Percentiles rank a stretch among this genome's conserved stretches.
These are phyloP conservation scores for Candida sp. DNA, from an alignment of 1,139 yeast species.

Conservation along the genomic window DNA sequence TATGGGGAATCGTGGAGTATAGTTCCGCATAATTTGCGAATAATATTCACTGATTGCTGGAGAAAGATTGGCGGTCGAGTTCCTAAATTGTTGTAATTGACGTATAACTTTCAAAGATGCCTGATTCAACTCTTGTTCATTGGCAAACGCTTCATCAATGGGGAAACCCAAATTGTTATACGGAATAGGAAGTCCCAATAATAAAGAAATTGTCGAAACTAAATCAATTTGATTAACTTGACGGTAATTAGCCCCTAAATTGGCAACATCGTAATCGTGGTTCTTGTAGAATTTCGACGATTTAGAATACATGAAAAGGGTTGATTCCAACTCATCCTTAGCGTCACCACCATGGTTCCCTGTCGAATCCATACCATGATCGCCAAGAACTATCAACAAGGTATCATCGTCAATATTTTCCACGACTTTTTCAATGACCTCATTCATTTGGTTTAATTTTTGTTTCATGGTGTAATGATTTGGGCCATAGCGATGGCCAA, in stretches of 20 bases:
- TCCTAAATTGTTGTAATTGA: conserved; percentile 54
- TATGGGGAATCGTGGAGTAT: conserved; percentile 8
- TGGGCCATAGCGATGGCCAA: conserved; percentile 96
- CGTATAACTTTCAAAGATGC: conserved; percentile 50
- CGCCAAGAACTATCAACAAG: conserved; percentile 84
- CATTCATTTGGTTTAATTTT: conserved; percentile 78
- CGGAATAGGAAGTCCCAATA: conserved; percentile 90
- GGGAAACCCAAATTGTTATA: conserved; percentile 91
- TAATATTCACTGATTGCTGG: conserved; percentile 25
- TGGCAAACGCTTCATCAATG: conserved; percentile 63
- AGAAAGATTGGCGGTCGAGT: conserved; percentile 25
- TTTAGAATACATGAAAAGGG: conserved; percentile 81
- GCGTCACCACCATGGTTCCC: conserved; percentile 99
- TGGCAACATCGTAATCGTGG: conserved; percentile 41
- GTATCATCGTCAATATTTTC: conserved; percentile 69
- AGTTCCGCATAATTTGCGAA: conserved; percentile 13
- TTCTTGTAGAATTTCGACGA: conserved; percentile 23
- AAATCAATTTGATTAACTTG: conserved; percentile 84
- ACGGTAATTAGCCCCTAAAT: conserved; percentile 51
- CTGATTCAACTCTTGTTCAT: conserved; percentile 27
- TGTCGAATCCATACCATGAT: conserved; percentile 94
- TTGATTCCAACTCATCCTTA: conserved; percentile 77
- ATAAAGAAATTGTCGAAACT: conserved; percentile 78
- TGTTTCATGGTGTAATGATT: conserved; percentile 77
- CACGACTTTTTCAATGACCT: conserved; percentile 53